Percentiles rank a stretch among this genome's conserved stretches.
Conservation (phyloP, 345 rosid genomes). For the Brassica rapa region DNA sequence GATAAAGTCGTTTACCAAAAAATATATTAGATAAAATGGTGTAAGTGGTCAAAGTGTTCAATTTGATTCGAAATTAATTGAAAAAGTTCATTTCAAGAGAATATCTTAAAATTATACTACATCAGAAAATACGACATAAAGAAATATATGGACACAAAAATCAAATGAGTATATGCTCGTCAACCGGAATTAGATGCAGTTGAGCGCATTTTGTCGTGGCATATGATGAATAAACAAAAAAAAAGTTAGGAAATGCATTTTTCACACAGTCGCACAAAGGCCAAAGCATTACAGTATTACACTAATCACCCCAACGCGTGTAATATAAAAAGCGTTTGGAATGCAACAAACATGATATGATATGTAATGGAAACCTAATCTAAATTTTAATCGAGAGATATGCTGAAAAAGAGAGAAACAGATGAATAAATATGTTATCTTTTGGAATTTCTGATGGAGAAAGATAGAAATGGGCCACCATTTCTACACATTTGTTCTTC, state of each 20-base stretch:
- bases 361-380: slow-evolving; percentile 13
- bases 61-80: neutral
- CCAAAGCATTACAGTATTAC: neutral
- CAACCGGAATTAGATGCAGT: neutral
- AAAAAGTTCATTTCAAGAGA: neutral
- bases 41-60: neutral
- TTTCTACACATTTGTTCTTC: slow-evolving; percentile 11
- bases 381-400: neutral
- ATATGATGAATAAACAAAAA: neutral
- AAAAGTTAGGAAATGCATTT: neutral
- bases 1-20: neutral
- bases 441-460: slow-evolving; percentile 27
- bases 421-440: slow-evolving; percentile 7
- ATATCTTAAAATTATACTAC: neutral
- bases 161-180: neutral
- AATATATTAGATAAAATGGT: neutral
- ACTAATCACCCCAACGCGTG: neutral
- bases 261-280: too few relatives aligned
- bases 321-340: slow-evolving; percentile 8
- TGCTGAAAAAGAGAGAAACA: neutral
- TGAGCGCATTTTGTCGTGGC: neutral
- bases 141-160: neutral
- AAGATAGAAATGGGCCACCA: slow-evolving; percentile 32
- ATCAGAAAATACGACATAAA: neutral
- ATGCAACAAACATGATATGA: slow-evolving; percentile 12